Evolutionary conservation across 2,329 filamentous ascomycete species (phyloP), one percentile per base, ranked within the genome.

Genomic region (Sporothrix mexicana): DNA sequence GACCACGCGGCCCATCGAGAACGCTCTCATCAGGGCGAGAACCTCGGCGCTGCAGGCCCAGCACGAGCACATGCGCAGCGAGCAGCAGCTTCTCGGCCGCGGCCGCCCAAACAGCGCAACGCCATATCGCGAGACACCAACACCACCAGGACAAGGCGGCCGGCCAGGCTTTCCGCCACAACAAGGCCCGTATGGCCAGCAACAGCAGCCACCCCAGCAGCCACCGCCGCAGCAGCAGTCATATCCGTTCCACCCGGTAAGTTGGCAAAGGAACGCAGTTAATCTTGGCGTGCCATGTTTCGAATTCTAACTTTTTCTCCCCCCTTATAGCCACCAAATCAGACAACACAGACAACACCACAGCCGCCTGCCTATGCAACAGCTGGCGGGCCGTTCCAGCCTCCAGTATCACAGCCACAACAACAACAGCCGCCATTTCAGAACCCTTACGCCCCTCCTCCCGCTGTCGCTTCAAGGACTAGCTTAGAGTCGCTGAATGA

Each of bases 1-100:
- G 73, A 89, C 95, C 73, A 97, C 95, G 59, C 89, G 92, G 70
- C 93, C 93, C 59, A 98, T 99, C 77, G 96, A 99, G 81, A 97
- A 94, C 81, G 95, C 95, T 69, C 86, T 99, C 74, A 93, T 96
- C 81, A 97, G 96, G 81, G 94, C 93, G 15, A 83, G 86, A 75
- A 88, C 87, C 5, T 88, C 86, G 30, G 87, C 88, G 1, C 83
- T 91, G 74, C 89, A 91, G 75, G 84, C 84, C 49, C 85, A 89
- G 75, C 88, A 90, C 76, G 83, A 85, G 76, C 85, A 87, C 75
- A 82, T 85, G 64, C 86, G 88, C 76, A 84, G 81, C 69, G 88
- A 90, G 75, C 86, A 87, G 74, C 87, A 89, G 73, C 78, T 87
- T 23, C 85, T 85, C 76, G 84, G 83, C 74, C 85, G 85, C 76